Percentiles rank a stretch among this genome's conserved stretches.
Conservation (phyloP, 108 stramenopile species). For the Skeletonema grethae region DNA sequence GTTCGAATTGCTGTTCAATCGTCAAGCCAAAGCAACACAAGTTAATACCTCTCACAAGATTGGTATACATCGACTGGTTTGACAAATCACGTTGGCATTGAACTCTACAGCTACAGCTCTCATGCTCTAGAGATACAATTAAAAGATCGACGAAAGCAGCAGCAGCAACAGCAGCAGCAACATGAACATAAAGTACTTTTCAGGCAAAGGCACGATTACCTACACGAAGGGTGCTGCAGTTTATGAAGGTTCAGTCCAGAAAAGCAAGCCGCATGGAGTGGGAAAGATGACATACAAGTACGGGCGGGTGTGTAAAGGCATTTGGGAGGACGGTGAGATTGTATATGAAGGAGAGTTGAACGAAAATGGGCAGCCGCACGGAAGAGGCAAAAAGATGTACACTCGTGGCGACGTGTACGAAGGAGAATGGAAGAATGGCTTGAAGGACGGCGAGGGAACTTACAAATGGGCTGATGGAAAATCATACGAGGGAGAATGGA, state of each 20-base stretch:
- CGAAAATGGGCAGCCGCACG: background rate
- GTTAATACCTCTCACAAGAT: too few species aligned
- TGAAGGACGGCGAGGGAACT: constrained; percentile 23
- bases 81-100: too few species aligned
- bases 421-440: constrained; percentile 27
- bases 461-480: background rate
- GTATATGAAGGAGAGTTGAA: constrained; percentile 47
- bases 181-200: background rate
- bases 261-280: constrained; percentile 60
- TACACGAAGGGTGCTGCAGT: constrained; percentile 33
- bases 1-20: too few species aligned
- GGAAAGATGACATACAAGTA: constrained; percentile 61
- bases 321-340: constrained; percentile 41
- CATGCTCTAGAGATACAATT: too few species aligned
- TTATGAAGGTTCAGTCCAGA: constrained; percentile 74
- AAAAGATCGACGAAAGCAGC: too few species aligned
- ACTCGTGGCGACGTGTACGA: background rate
- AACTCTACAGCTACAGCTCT: too few species aligned
- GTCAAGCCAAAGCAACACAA: too few species aligned
- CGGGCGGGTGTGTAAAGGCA: constrained; percentile 50
- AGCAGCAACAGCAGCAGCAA: too few species aligned
- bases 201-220: background rate
- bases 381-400: constrained; percentile 14
- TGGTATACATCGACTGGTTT: too few species aligned
- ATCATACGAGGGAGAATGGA: too few species aligned